Percentiles rank a stretch among this genome's conserved stretches.
Evolutionary conservation across 805 yeast genomes (phyloP).

Genomic region (Naumovozyma castellii): DNA sequence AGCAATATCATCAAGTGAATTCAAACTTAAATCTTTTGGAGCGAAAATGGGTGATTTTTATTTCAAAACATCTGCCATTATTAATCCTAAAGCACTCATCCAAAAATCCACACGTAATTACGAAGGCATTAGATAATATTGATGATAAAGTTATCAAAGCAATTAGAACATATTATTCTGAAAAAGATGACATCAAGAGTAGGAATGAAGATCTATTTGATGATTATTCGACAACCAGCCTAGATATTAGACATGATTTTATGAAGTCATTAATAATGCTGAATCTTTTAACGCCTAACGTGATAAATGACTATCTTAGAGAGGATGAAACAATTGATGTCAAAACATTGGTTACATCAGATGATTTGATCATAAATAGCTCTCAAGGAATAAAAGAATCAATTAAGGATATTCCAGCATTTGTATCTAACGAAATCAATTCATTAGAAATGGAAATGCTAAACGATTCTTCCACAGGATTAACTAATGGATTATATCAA

Average conservation of each 20-base stretch:
- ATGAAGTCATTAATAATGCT: conserved; percentile 37
- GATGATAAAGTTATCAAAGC: conserved; percentile 28
- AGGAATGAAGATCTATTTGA: conserved; percentile 42
- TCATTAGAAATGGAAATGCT: conserved; percentile 26
- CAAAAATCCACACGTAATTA: conserved; percentile 19
- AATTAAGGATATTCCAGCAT: conserved; percentile 23
- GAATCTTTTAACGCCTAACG: conserved; percentile 29
- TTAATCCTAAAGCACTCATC: conserved; percentile 29
- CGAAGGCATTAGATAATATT: conserved; percentile 20
- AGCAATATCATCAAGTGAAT: conserved; percentile 31
- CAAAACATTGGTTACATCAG: conserved; percentile 26
- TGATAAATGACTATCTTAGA: conserved; percentile 30
- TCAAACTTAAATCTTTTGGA: conserved; percentile 28
- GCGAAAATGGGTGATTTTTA: conserved; percentile 38
- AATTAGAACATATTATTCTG: conserved; percentile 27
- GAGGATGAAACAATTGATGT: conserved; percentile 34
- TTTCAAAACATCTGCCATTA: conserved; percentile 39
- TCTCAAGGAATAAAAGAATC: conserved; percentile 29
- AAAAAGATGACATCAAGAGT: conserved; percentile 28
- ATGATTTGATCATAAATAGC: conserved; percentile 26
- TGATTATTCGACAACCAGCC: conserved; percentile 38
- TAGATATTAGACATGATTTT: conserved; percentile 44
- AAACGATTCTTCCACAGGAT: conserved; percentile 34
- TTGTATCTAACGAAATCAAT: conserved; percentile 19
- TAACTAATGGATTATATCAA: conserved; percentile 39